Conservation (phyloP, 2,329 filamentous ascomycete species). For the Fusarium decemcellulare region DNA sequence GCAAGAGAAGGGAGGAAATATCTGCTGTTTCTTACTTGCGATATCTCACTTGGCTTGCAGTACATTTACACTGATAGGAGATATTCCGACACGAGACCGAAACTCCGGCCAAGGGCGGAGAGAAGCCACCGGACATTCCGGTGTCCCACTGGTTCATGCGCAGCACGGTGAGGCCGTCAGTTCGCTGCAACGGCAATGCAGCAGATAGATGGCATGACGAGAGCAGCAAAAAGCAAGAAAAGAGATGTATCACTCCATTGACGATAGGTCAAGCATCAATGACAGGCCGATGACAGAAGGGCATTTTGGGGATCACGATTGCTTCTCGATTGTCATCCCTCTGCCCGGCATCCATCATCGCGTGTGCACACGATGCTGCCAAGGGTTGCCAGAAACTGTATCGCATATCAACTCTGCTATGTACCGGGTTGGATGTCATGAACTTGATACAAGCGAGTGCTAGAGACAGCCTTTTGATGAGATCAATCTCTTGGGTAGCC, state of each 20-base stretch:
- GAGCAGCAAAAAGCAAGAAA: conserved; percentile 2
- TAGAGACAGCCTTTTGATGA: no score
- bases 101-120: no score
- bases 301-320: conserved; percentile 13
- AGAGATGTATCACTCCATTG: background rate
- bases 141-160: conserved; percentile 20
- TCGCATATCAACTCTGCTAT: background rate
- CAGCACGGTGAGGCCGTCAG: background rate
- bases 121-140: conserved; percentile 3
- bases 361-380: background rate
- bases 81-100: no score
- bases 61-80: no score
- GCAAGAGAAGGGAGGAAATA: background rate
- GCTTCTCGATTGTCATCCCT: conserved; percentile 13
- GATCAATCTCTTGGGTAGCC: no score
- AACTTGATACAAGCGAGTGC: background rate
- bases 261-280: background rate
- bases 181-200: no score
- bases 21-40: no score
- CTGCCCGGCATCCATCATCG: background rate
- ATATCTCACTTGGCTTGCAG: no score
- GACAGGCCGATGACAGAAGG: background rate
- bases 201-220: conserved; percentile 1
- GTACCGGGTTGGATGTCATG: background rate
- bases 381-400: conserved; percentile 1